Percentiles rank a stretch among this genome's conserved stretches.
phyloP scores from a whole-genome alignment of 2,329 filamentous ascomycete species.

The Colletotrichum horii region DNA sequence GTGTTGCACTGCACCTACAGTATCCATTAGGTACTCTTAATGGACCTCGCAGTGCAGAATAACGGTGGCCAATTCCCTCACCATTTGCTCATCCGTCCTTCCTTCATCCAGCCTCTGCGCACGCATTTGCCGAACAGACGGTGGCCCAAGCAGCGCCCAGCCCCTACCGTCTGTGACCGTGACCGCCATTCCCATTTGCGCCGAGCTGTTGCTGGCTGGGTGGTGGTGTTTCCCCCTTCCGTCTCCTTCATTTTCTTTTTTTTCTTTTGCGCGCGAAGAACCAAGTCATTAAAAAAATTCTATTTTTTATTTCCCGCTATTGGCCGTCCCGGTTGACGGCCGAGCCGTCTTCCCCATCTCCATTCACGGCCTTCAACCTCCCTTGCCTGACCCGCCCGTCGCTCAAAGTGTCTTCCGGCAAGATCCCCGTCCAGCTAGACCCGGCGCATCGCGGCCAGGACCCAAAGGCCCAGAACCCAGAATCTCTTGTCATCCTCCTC shows the following conservation, averaged over 20 bases:
- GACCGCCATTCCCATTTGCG: slow-evolving; percentile 17
- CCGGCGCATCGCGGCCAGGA: slow-evolving; percentile 9
- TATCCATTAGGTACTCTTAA: too few species aligned
- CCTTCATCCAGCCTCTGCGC: neutral
- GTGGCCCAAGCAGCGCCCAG: slow-evolving; percentile 8
- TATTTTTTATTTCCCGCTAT: neutral
- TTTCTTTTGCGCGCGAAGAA: neutral
- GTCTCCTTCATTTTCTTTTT: neutral
- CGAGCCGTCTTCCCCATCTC: neutral
- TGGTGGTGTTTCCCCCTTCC: neutral
- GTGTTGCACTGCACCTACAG: neutral
- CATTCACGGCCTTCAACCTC: neutral
- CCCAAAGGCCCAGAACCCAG: slow-evolving; percentile 8
- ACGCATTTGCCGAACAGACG: slow-evolving; percentile 7
- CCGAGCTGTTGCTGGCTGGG: neutral
- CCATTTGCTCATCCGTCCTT: slow-evolving; percentile 63
- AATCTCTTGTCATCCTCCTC: slow-evolving; percentile 4
- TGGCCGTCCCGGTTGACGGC: slow-evolving; percentile 4
- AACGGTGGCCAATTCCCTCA: slow-evolving; percentile 51
- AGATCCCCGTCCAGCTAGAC: slow-evolving; percentile 20
- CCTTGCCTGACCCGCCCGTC: slow-evolving; percentile 10
- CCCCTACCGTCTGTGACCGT: slow-evolving; percentile 17
- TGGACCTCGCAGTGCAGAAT: neutral
- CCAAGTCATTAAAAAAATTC: neutral
- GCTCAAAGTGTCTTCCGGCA: slow-evolving; percentile 15